Percentiles rank a stretch among this genome's conserved stretches.
These are phyloP conservation scores for Vararia minispora DNA, from an alignment of 768 basidiomycete genomes.

Conservation along the genomic window DNA sequence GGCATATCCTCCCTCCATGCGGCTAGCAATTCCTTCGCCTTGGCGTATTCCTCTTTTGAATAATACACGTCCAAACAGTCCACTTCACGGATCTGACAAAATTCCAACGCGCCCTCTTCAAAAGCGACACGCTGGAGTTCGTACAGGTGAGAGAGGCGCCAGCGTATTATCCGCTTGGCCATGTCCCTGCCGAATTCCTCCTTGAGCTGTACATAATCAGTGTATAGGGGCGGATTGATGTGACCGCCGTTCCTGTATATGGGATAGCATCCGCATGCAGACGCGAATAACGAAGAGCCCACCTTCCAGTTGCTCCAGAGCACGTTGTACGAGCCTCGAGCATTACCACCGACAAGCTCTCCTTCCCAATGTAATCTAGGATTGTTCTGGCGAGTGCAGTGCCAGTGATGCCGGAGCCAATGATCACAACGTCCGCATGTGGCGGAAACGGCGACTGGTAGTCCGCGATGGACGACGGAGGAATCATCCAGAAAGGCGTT, in stretches of 20 bases:
- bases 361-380: conserved; percentile 25
- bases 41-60: conserved; percentile 27
- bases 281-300: conserved; percentile 8
- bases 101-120: conserved; percentile 40
- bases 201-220: conserved; percentile 42
- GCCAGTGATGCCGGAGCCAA: conserved; percentile 74
- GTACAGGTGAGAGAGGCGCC: conserved; percentile 47
- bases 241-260: conserved; percentile 57
- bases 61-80: conserved; percentile 50
- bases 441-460: conserved; percentile 23
- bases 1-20: conserved; percentile 41
- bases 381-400: conserved; percentile 46
- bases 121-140: conserved; percentile 37
- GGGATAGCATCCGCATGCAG: not conserved
- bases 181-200: conserved; percentile 30
- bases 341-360: conserved; percentile 43
- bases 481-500: conserved; percentile 53
- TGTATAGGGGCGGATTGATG: conserved; percentile 46
- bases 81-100: conserved; percentile 47
- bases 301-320: conserved; percentile 67
- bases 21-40: conserved; percentile 32
- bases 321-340: conserved; percentile 74
- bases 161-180: conserved; percentile 46
- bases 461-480: conserved; percentile 34
- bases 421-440: conserved; percentile 56